Conservation (phyloP, 345 rosid genomes). For the Rhodamnia argentea region DNA sequence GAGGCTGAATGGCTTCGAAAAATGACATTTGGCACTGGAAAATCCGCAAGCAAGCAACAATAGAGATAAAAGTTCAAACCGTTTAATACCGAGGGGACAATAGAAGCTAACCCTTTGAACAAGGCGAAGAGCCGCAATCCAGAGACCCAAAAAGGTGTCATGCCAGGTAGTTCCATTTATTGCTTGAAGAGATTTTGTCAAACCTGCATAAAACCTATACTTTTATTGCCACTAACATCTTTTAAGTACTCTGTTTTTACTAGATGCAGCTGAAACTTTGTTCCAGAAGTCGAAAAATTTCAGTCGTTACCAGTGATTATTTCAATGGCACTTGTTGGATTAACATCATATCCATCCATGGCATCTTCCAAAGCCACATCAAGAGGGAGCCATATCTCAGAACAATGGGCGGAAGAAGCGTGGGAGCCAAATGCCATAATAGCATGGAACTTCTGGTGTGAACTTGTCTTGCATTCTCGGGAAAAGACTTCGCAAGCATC, state of each 20-base stretch:
- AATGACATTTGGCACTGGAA: neutral
- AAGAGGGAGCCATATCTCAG: conserved; percentile 93
- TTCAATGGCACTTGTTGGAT: conserved; percentile 67
- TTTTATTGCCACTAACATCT: neutral
- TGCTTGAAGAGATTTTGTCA: conserved; percentile 71
- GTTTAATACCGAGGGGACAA: neutral
- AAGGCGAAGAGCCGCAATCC: conserved; percentile 92
- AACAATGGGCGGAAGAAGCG: conserved; percentile 52
- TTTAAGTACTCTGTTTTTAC: neutral
- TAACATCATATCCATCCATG: conserved; percentile 84
- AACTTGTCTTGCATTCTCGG: conserved; percentile 35
- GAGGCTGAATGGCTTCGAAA: neutral
- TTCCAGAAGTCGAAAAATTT: neutral
- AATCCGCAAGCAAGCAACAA: neutral
- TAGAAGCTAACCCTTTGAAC: conserved; percentile 76
- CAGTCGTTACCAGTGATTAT: conserved; percentile 52
- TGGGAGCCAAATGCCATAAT: conserved; percentile 54
- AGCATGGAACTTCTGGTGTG: conserved; percentile 35
- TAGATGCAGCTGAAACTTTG: neutral
- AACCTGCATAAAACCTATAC: conserved; percentile 39
- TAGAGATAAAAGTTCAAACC: neutral
- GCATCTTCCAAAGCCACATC: conserved; percentile 89
- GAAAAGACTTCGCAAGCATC: conserved; percentile 21
- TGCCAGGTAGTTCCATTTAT: conserved; percentile 81
- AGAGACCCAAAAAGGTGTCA: conserved; percentile 79